A percentile compares a stretch with the other conserved stretches of the same genome.
phyloP scores from a whole-genome alignment of 768 basidiomycete genomes.

The Boletus rubroflammeus region DNA sequence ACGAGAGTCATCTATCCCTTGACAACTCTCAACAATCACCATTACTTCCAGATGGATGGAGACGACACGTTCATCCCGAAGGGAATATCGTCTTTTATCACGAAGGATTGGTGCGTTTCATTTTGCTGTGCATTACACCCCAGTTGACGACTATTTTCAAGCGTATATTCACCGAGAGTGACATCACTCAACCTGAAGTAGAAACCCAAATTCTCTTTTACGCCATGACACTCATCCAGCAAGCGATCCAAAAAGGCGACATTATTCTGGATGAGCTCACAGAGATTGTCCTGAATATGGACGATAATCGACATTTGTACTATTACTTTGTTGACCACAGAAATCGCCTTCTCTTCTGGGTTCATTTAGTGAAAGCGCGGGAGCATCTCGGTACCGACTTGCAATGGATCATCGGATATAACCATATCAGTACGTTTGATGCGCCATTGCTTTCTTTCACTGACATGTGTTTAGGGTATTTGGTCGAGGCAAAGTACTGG shows the following conservation, averaged over 20 bases:
- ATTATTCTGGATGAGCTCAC: conserved; percentile 2
- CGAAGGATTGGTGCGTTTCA: conserved; percentile 5
- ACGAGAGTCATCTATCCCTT: background rate
- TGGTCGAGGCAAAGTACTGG: conserved; percentile 13
- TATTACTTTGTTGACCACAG: conserved; percentile 19
- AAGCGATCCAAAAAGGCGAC: background rate
- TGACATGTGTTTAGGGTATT: conserved; percentile 10
- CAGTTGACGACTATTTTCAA: background rate
- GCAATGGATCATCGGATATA: conserved; percentile 1
- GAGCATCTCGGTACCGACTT: background rate
- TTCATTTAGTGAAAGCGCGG: background rate
- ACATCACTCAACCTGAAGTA: background rate
- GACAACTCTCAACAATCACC: background rate
- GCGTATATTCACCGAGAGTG: conserved; percentile 16
- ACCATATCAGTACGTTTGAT: conserved; percentile 13
- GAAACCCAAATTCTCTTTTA: background rate
- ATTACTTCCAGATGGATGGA: background rate
- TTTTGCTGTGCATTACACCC: background rate
- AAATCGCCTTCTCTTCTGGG: conserved; percentile 17
- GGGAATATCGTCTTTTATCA: conserved; percentile 12
- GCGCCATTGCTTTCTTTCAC: too few species aligned
- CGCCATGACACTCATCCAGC: conserved; percentile 6
- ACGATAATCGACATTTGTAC: background rate
- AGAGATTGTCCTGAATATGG: conserved; percentile 11
- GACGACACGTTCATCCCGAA: conserved; percentile 14